Base-by-base conservation (phyloP, 1,284 basidiomycete species). In the Cryptococcus maquisensis region DNA sequence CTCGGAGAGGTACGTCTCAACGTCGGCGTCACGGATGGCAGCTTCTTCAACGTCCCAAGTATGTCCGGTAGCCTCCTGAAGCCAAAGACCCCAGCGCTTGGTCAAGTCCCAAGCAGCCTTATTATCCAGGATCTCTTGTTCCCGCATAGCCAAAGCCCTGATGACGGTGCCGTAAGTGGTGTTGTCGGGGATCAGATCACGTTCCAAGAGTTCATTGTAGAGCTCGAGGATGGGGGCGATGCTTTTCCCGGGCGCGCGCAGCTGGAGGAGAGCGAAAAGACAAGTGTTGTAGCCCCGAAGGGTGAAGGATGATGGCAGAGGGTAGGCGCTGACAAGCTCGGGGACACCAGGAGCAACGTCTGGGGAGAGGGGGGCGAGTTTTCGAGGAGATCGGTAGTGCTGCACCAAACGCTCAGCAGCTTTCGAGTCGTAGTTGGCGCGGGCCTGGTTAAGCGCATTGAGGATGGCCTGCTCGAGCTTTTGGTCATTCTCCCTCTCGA, bases 191-290 rank as follows among this genome's bases (percentile, higher is more conserved):
- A 82, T 68, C 13, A 92, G 68, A 21, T 83, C 83, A 42, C 78
- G 78, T n/a, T 80, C 76, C 45, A 91, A 76, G 81, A 94, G 84
- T 52, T 84, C 80, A 64, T 88, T 84, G 79, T 95, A 95, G 4
- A 84, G 80, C 54, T 85, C 82, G 57, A 88, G 75, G 47, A 92
- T 76, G 39, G 81, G 70, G 0, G 79, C 77, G 39, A 90, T 79
- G 4, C 84, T 81, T 60, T 84, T 81, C 15, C 84, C 84, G 13
- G 68, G 59, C 20, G 62, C 52, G 54, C 87, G 82, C 36, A 81
- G 76, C 2, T 69, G 59, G 24, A 80, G 66, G 2, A 91, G 72
- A 0, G 83, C 84, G 4, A 79, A 66, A 42, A 93, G 75, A 13
- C 84, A 85, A 20, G 75, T 71, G 66, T 92, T 92, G 79, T 85